These are phyloP conservation scores for Metschnikowia continentalis DNA, from an alignment of 805 yeast genomes.

Conservation along the genomic window DNA sequence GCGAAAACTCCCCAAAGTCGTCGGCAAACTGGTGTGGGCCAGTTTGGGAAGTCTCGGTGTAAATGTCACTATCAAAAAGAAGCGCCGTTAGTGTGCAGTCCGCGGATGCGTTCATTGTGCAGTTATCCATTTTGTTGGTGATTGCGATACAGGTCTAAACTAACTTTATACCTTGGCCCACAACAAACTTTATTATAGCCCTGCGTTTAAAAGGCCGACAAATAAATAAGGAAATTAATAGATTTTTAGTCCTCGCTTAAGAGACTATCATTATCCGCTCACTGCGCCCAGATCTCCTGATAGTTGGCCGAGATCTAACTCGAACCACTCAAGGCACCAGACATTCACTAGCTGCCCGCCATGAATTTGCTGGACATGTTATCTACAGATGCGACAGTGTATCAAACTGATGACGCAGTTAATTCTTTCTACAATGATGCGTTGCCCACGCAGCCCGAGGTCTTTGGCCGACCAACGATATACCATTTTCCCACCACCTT, in stretches of 20 bases:
- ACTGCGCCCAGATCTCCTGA: not conserved
- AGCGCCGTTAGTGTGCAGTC: constrained; percentile 15
- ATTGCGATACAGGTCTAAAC: not conserved
- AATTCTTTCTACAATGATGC: constrained; percentile 3
- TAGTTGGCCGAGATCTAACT: not conserved
- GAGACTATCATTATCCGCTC: too few species aligned
- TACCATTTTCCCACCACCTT: constrained; percentile 34
- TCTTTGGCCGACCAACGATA: constrained; percentile 14
- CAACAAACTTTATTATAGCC: not conserved
- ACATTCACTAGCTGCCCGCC: not conserved
- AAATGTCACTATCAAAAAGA: constrained; percentile 35
- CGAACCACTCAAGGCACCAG: not conserved
- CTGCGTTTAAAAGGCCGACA: not conserved
- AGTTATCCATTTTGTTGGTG: constrained; percentile 1
- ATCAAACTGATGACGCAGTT: constrained; percentile 6
- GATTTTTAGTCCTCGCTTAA: not conserved
- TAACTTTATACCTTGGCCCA: constrained; percentile 1
- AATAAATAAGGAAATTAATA: not conserved
- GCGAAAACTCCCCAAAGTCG: constrained; percentile 71
- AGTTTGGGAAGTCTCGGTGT: constrained; percentile 57
- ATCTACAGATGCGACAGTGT: constrained; percentile 23
- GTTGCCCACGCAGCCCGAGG: not conserved
- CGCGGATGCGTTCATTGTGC: constrained; percentile 1
- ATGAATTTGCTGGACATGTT: constrained; percentile 42
- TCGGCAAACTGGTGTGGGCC: constrained; percentile 73